Evolutionary conservation across 108 stramenopile species (phyloP).

Genomic region (Cyclotella cryptica): DNA sequence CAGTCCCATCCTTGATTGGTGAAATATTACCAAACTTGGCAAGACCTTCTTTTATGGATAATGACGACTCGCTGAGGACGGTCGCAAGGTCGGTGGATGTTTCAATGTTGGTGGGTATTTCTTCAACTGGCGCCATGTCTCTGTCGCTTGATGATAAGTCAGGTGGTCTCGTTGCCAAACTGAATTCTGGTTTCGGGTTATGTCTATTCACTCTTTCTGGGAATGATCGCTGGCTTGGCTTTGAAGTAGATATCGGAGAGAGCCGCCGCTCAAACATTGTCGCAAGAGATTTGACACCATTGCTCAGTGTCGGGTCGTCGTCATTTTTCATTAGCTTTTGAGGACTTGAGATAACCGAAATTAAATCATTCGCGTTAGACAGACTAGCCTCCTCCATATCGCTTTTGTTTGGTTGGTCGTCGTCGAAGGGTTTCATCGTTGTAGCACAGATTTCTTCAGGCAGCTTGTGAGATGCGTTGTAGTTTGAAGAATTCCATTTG

Average conservation of each 20-base stretch:
- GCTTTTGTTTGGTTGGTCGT: too few relatives aligned
- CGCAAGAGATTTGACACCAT: constrained; percentile 13
- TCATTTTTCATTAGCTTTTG: constrained; percentile 2
- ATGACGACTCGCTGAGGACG: neutral
- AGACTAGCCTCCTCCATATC: neutral
- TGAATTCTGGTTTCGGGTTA: neutral
- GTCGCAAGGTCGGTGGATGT: neutral
- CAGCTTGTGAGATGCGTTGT: too few relatives aligned
- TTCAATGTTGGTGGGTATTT: neutral
- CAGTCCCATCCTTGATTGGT: neutral
- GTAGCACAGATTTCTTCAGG: too few relatives aligned
- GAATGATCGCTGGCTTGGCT: too few relatives aligned
- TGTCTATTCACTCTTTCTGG: too few relatives aligned
- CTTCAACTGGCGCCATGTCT: neutral
- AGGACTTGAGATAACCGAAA: neutral
- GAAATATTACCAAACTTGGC: neutral
- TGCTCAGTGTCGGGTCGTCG: neutral
- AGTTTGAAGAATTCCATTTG: too few relatives aligned
- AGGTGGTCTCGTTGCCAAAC: neutral
- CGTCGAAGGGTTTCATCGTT: too few relatives aligned
- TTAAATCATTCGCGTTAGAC: constrained; percentile 4
- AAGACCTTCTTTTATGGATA: constrained; percentile 3
- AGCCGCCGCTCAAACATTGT: constrained; percentile 10
- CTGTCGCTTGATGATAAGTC: neutral
- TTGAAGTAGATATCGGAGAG: neutral